Evolutionary conservation across 108 stramenopile genomes (phyloP).

Genomic region (Conticribra weissflogii): DNA sequence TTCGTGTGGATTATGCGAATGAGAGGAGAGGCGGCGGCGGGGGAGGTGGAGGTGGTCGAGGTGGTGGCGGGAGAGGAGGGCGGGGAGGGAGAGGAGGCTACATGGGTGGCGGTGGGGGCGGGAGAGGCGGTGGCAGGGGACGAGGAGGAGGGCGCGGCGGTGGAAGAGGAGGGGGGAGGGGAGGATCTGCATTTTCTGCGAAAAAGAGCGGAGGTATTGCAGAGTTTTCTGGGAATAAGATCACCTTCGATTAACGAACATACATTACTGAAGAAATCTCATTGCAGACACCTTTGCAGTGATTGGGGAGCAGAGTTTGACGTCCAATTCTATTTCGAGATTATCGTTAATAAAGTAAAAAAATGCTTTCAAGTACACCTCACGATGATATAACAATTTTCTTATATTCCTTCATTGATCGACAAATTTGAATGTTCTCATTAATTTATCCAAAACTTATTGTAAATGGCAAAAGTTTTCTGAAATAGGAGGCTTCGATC

Average conservation of each 20-base stretch:
- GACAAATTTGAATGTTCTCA: too few relatives aligned
- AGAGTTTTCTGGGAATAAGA: slow-evolving; percentile 88
- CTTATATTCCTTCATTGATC: too few relatives aligned
- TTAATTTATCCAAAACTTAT: too few relatives aligned
- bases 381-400: too few relatives aligned
- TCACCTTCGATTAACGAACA: slow-evolving; percentile 85
- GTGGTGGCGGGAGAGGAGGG: slow-evolving; percentile 73
- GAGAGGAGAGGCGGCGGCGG: slow-evolving; percentile 67
- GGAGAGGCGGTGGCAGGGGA: slow-evolving; percentile 74
- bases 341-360: too few relatives aligned
- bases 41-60: slow-evolving; percentile 61
- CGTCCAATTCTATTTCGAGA: too few relatives aligned
- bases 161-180: slow-evolving; percentile 55
- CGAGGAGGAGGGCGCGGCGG: slow-evolving; percentile 56
- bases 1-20: slow-evolving; percentile 92
- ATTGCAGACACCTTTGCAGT: too few relatives aligned
- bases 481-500: too few relatives aligned
- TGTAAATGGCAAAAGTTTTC: too few relatives aligned
- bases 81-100: slow-evolving; percentile 64
- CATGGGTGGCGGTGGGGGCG: slow-evolving; percentile 71
- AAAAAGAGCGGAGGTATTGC: slow-evolving; percentile 84
- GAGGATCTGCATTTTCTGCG: slow-evolving; percentile 40
- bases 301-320: too few relatives aligned
- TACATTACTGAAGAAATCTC: neutral
- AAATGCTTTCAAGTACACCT: too few relatives aligned